These are phyloP conservation scores for Lactuca saligna DNA, from an alignment of 129 eudicot species.

Conservation along the genomic window DNA sequence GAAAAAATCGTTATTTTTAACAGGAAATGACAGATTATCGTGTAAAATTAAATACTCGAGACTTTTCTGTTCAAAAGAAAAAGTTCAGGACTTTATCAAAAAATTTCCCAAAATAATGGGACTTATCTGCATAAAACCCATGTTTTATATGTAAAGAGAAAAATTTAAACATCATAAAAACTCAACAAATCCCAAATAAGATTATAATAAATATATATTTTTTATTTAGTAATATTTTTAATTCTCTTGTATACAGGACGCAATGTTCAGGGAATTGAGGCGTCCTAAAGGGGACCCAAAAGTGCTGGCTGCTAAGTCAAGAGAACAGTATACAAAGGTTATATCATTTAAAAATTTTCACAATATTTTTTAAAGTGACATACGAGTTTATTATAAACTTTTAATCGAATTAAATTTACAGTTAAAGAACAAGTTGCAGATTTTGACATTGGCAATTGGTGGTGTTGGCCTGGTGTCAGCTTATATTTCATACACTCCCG, in stretches of 20 bases:
- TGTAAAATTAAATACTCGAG: too few relatives aligned
- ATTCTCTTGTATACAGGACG: slow-evolving; percentile 48
- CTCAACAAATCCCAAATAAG: not conserved
- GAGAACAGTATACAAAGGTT: slow-evolving; percentile 84
- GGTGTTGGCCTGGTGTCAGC: slow-evolving; percentile 83
- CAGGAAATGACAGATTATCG: too few relatives aligned
- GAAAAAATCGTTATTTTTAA: too few relatives aligned
- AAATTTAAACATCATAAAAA: too few relatives aligned
- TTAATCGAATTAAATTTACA: slow-evolving; percentile 35
- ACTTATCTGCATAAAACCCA: too few relatives aligned
- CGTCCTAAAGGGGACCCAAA: slow-evolving; percentile 75
- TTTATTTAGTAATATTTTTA: not conserved
- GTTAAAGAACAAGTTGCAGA: slow-evolving; percentile 84
- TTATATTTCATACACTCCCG: slow-evolving; percentile 85
- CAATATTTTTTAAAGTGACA: slow-evolving; percentile 5
- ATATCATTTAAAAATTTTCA: not conserved
- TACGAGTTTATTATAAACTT: slow-evolving; percentile 8
- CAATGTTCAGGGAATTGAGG: slow-evolving; percentile 65
- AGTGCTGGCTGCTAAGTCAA: slow-evolving; percentile 85
- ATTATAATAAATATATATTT: too few relatives aligned
- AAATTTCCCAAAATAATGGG: too few relatives aligned
- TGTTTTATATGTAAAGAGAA: too few relatives aligned
- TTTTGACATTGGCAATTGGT: slow-evolving; percentile 80
- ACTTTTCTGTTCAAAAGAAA: too few relatives aligned
- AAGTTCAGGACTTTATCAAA: too few relatives aligned